A percentile compares a stretch with the other conserved stretches of the same genome.
phyloP scores from a whole-genome alignment of 176 grass and related monocot species.

The Oryza officinalis region DNA sequence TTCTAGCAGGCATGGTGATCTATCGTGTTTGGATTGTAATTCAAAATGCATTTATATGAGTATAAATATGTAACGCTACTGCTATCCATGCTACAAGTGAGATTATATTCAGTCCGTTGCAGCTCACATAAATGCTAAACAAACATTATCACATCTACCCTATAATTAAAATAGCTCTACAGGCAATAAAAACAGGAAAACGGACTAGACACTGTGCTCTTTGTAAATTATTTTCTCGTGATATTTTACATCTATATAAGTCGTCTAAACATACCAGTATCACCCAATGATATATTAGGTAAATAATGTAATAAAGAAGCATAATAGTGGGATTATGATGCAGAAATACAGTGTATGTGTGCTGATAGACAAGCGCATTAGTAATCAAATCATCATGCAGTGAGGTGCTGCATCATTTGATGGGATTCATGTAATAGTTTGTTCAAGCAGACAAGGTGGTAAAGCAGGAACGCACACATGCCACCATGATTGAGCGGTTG shows the following conservation, averaged over 20 bases:
- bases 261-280: background rate
- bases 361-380: background rate
- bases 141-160: background rate
- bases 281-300: background rate
- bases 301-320: background rate
- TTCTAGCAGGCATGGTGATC: background rate
- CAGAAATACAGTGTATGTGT: background rate
- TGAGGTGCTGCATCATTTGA: background rate
- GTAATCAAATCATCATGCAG: background rate
- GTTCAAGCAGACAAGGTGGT: background rate
- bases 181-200: background rate
- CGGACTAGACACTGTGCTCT: background rate
- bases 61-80: background rate
- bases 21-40: background rate
- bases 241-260: background rate
- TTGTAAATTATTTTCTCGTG: background rate
- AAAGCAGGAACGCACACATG: background rate
- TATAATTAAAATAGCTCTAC: background rate
- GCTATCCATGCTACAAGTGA: background rate
- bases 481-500: background rate
- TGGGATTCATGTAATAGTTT: background rate
- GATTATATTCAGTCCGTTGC: background rate
- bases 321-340: background rate
- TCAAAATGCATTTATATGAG: background rate
- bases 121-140: background rate